Base-by-base conservation (phyloP, 2,329 filamentous ascomycete genomes). In the Fusarium sp. region DNA sequence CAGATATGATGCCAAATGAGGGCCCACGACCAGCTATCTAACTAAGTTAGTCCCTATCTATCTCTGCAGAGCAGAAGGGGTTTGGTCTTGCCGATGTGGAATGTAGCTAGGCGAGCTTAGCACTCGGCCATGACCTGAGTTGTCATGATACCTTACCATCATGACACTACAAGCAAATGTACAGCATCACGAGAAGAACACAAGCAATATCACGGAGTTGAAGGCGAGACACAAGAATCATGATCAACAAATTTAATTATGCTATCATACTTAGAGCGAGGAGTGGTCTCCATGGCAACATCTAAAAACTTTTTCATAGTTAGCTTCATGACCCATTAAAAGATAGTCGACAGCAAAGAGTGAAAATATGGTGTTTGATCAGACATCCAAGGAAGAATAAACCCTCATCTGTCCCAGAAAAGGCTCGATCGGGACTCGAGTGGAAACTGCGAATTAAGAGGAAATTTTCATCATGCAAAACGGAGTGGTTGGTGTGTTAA, bases 361-460 rank as follows among this genome's bases (percentile, higher is more conserved):
- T 52, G 41, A 52, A 65, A 51, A 49, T 56, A 54, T 44, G 39
- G 71, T 78, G 73, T 80, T 77, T 77, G 72, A 84, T 92, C 89
- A 91, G 90, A 92, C 91, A 92, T 92, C 91, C 90, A 93, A 93
- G 90, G 90, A 92, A 92, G 90, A 79, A 80, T 84, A 81, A 80
- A 82, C 90, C 87, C 87, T 93, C 91, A 93, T 91, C 79, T 91
- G 85, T 87, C 88, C 87, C 87, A 84, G 83, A 84, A 85, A 87
- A 89, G 90, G 90, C 90, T 91, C 89, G 81, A 73, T 81, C 83
- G 87, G 87, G 88, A 87, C 90, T 93, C 90, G 86, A 93, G 92
- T 93, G 92, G 90, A 94, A 94, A 94, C 92, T 94, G 92, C 92
- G 92, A 94, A 94, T 93, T 86, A 89, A 85, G 86, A 82, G 88